These are phyloP conservation scores for Peziza echinospora DNA, from an alignment of 495 filamentous ascomycete species.

Conservation along the genomic window DNA sequence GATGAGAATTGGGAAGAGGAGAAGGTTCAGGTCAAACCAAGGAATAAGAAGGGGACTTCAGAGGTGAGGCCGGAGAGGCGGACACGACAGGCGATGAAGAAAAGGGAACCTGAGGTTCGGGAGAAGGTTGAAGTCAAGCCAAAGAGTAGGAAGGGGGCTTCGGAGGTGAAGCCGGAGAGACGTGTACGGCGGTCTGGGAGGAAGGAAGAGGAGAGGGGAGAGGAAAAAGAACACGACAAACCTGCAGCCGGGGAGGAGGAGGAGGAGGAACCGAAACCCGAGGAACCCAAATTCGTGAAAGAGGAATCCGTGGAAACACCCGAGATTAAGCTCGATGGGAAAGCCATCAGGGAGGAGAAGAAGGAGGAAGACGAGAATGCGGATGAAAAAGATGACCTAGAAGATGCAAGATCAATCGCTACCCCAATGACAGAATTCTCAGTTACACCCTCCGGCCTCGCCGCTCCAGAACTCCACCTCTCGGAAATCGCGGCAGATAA, in stretches of 20 bases:
- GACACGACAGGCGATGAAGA: too few species aligned
- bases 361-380: background rate
- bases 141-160: background rate
- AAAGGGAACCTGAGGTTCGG: too few species aligned
- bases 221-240: background rate
- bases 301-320: too few species aligned
- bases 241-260: background rate
- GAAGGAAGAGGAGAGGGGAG: background rate
- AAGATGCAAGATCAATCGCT: too few species aligned
- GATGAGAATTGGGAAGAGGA: background rate
- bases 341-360: background rate
- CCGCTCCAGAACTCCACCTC: slow-evolving; percentile 6
- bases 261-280: background rate
- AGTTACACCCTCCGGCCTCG: background rate
- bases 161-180: background rate
- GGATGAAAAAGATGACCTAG: background rate
- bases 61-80: background rate
- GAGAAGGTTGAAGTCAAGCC: background rate
- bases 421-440: too few species aligned
- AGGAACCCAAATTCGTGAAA: too few species aligned
- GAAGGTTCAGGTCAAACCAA: background rate
- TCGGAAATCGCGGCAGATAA: slow-evolving; percentile 30
- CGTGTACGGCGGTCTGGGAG: background rate
- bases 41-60: background rate
- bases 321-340: too few species aligned